Evolutionary conservation across 495 filamentous ascomycete genomes (phyloP).

Genomic region (Penicillium malachiteum): DNA sequence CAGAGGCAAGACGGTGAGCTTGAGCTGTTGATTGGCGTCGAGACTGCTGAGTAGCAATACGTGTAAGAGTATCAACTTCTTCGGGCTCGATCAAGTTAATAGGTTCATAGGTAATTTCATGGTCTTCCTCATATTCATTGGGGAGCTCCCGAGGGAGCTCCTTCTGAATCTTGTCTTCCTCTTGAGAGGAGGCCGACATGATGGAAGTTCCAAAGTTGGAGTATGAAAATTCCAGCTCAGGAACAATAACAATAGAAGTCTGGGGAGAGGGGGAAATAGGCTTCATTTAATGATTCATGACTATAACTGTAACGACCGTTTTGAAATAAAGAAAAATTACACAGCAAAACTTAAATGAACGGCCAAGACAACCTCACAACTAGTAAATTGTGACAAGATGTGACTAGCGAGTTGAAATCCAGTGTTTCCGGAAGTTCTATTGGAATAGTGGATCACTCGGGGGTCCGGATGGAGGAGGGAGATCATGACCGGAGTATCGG

Average conservation of each 20-base stretch:
- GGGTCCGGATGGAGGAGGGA: slow-evolving; percentile 2
- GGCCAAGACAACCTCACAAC: too few relatives aligned
- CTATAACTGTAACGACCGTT: too few relatives aligned
- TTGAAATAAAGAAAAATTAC: too few relatives aligned
- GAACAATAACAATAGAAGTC: neutral
- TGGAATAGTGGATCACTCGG: slow-evolving; percentile 8
- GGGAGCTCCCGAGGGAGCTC: neutral
- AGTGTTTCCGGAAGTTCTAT: slow-evolving; percentile 11
- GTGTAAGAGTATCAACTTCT: slow-evolving; percentile 24
- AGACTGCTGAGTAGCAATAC: slow-evolving; percentile 17
- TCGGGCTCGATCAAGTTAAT: slow-evolving; percentile 14
- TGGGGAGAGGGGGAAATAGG: neutral
- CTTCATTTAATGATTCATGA: neutral
- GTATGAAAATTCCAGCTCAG: neutral
- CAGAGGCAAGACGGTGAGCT: slow-evolving; percentile 1
- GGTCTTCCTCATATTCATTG: neutral
- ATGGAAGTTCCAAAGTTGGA: neutral
- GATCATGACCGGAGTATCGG: neutral
- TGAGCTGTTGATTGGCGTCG: slow-evolving; percentile 11
- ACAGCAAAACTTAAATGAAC: too few relatives aligned
- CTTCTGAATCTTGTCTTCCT: neutral
- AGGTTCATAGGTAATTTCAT: slow-evolving; percentile 3
- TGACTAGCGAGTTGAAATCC: neutral
- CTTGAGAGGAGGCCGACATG: slow-evolving; percentile 1
- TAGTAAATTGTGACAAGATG: neutral